These are phyloP conservation scores for Trichoderma reesei DNA, from an alignment of 495 filamentous ascomycete species.

Conservation along the genomic window DNA sequence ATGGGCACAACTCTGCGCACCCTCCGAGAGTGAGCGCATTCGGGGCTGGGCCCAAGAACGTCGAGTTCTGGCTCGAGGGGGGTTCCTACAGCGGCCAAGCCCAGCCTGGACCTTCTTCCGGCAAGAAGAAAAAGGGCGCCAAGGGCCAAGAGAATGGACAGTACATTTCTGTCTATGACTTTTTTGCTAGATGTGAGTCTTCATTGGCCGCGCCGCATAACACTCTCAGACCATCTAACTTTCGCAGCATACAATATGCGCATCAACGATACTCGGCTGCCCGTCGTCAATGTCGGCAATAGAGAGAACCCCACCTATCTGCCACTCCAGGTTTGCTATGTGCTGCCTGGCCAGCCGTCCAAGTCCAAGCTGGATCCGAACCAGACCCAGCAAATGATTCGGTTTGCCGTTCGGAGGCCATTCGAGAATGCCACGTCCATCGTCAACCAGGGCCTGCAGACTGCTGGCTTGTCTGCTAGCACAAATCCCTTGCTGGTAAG, in stretches of 20 bases:
- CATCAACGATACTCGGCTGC: slow-evolving; percentile 21
- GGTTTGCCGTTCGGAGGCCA: slow-evolving; percentile 52
- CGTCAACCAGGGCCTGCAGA: slow-evolving; percentile 34
- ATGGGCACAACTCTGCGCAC: slow-evolving; percentile 26
- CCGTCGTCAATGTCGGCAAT: slow-evolving; percentile 57
- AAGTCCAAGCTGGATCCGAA: slow-evolving; percentile 37
- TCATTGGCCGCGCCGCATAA: background rate
- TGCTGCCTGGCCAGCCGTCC: slow-evolving; percentile 50
- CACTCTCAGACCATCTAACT: background rate
- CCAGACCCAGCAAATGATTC: slow-evolving; percentile 49
- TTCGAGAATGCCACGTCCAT: slow-evolving; percentile 51
- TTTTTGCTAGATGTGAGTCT: slow-evolving; percentile 41
- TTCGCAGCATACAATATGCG: slow-evolving; percentile 7
- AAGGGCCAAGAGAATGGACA: slow-evolving; percentile 15
- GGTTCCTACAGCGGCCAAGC: slow-evolving; percentile 1
- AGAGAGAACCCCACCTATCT: slow-evolving; percentile 47
- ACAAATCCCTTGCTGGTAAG: background rate
- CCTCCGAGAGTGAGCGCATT: slow-evolving; percentile 27
- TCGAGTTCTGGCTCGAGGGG: slow-evolving; percentile 38
- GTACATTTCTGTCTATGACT: slow-evolving; percentile 43
- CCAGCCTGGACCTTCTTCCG: background rate
- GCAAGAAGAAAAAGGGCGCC: background rate
- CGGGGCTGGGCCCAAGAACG: slow-evolving; percentile 40
- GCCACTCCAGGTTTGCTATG: slow-evolving; percentile 49
- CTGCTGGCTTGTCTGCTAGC: slow-evolving; percentile 7